These are phyloP conservation scores for Phytophthora aleatoria DNA, from an alignment of 352 stramenopile species.

Conservation along the genomic window DNA sequence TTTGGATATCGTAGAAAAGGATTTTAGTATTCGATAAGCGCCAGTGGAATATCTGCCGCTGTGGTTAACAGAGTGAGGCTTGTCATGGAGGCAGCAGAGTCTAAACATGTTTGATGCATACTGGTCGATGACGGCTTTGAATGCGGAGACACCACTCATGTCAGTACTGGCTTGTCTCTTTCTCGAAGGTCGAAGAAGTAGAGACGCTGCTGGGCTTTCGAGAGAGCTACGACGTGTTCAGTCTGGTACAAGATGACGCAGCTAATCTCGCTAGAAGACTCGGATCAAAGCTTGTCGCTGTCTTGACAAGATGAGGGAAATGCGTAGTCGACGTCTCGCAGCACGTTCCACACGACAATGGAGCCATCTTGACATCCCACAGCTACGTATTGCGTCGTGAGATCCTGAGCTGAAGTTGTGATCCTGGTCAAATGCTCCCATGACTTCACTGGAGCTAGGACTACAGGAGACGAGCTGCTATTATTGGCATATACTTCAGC, in stretches of 20 bases:
- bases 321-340: conserved; percentile 47
- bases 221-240: conserved; percentile 45
- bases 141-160: conserved; percentile 37
- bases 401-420: conserved; percentile 39
- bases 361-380: conserved; percentile 54
- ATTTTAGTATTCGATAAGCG: conserved; percentile 49
- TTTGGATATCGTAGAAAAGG: conserved; percentile 54
- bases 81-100: conserved; percentile 11
- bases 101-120: no score
- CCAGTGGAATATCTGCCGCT: conserved; percentile 43
- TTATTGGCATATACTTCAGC: conserved; percentile 40
- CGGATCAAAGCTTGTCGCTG: background rate
- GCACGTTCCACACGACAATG: conserved; percentile 56
- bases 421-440: conserved; percentile 52
- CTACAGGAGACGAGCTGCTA: background rate
- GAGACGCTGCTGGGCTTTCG: conserved; percentile 35
- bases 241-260: conserved; percentile 27
- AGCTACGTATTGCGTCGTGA: conserved; percentile 53
- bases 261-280: conserved; percentile 3
- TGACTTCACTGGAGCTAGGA: conserved; percentile 15
- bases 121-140: conserved; percentile 8
- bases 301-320: conserved; percentile 27
- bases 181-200: conserved; percentile 53
- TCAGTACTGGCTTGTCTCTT: conserved; percentile 25
- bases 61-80: conserved; percentile 12